Evolutionary conservation across 305 asterid genomes (phyloP).

Genomic region (Fraxinus sp.): DNA sequence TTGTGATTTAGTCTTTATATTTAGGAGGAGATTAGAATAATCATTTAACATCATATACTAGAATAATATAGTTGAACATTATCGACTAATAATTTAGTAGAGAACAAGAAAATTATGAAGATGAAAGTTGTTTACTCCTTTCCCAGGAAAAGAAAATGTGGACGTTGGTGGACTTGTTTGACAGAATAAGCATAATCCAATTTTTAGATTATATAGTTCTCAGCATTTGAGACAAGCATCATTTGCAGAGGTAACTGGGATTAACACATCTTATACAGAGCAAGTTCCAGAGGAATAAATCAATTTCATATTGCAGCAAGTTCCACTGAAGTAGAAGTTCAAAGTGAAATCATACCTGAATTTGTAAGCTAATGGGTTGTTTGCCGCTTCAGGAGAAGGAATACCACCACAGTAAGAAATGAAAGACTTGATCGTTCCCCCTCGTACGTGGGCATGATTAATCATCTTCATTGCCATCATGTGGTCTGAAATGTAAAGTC

Average conservation of each 20-base stretch:
- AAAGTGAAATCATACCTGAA: slow-evolving; percentile 57
- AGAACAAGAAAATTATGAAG: not conserved
- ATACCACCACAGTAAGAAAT: slow-evolving; percentile 92
- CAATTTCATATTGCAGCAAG: not conserved
- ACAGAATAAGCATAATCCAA: not conserved
- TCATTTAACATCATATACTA: not conserved
- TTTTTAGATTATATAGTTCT: not conserved
- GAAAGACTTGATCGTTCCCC: slow-evolving; percentile 87
- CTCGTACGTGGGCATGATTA: slow-evolving; percentile 62
- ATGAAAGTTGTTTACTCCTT: not conserved
- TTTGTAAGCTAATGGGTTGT: slow-evolving; percentile 89
- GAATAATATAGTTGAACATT: not conserved
- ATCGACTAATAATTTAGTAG: not conserved
- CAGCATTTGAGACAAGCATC: not conserved
- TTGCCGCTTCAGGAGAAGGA: slow-evolving; percentile 92
- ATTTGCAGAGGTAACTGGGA: not conserved
- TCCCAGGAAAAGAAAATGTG: not conserved
- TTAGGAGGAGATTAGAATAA: not conserved
- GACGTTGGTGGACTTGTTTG: not conserved
- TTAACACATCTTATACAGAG: not conserved
- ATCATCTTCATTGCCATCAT: slow-evolving; percentile 99
- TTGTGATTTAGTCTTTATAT: not conserved
- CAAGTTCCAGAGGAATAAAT: not conserved
- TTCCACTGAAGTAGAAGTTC: slow-evolving; percentile 1
- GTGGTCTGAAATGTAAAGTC: slow-evolving; percentile 57